Evolutionary conservation across 2,329 filamentous ascomycete species (phyloP).

Genomic region (Zarea fungicola): DNA sequence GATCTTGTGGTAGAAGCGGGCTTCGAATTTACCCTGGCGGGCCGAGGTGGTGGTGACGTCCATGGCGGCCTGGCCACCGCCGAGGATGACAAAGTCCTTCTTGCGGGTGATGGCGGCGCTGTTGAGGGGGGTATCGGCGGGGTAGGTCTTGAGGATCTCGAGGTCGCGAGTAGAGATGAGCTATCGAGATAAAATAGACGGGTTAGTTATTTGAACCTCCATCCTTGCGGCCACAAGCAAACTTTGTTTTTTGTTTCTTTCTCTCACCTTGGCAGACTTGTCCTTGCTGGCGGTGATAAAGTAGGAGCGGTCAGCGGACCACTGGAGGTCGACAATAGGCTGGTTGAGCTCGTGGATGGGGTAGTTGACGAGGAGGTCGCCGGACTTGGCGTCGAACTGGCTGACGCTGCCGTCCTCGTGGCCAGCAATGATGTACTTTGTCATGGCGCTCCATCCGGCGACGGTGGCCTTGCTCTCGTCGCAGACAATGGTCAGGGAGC

Average conservation of each 20-base stretch:
- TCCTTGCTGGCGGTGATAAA: conserved; percentile 98
- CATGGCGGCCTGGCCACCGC: conserved; percentile 97
- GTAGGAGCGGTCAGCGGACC: conserved; percentile 88
- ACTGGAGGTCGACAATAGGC: conserved; percentile 89
- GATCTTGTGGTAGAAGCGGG: conserved; percentile 99
- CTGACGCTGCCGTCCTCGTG: conserved; percentile 95
- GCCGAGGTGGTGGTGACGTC: conserved; percentile 93
- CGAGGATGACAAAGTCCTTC: conserved; percentile 97
- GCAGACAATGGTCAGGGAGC: conserved; percentile 80
- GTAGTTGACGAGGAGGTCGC: conserved; percentile 74
- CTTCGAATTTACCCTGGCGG: conserved; percentile 98
- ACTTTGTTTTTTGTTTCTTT: conserved; percentile 1
- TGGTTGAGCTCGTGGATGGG: conserved; percentile 80
- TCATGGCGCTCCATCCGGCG: conserved; percentile 90
- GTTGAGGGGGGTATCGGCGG: conserved; percentile 92
- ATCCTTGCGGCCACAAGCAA: no score
- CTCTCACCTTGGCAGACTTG: conserved; percentile 70
- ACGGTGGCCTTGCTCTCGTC: conserved; percentile 96
- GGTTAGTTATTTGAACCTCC: no score
- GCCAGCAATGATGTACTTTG: conserved; percentile 93
- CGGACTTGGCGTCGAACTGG: conserved; percentile 86
- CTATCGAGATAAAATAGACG: conserved; percentile 31
- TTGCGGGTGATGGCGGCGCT: conserved; percentile 88
- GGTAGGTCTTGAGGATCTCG: conserved; percentile 87
- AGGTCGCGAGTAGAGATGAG: conserved; percentile 83